Conservation (phyloP, 2,329 filamentous ascomycete genomes). For the Myriosclerotinia scirpicola region DNA sequence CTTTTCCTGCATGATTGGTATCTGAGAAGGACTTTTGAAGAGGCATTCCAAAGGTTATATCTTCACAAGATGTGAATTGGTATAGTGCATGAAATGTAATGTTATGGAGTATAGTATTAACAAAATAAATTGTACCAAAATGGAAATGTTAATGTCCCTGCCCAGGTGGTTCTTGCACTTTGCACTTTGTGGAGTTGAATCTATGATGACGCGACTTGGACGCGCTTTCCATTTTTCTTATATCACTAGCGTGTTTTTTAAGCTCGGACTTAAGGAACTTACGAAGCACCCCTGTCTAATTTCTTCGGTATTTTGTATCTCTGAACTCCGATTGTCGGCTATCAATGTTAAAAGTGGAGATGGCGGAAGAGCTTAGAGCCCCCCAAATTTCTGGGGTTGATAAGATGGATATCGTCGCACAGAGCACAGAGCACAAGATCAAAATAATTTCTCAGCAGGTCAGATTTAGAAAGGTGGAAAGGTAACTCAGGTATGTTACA, state of each 20-base stretch:
- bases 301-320: background rate
- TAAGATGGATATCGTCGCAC: slow-evolving; percentile 6
- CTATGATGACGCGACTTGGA: slow-evolving; percentile 3
- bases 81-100: slow-evolving; percentile 3
- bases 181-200: slow-evolving; percentile 13
- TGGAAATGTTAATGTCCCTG: background rate
- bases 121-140: slow-evolving; percentile 4
- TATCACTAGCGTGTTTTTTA: slow-evolving; percentile 11
- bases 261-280: background rate
- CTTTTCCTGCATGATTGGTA: slow-evolving; percentile 39
- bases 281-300: slow-evolving; percentile 8
- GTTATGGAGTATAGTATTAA: background rate
- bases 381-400: slow-evolving; percentile 7
- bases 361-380: slow-evolving; percentile 10
- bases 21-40: slow-evolving; percentile 43
- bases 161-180: slow-evolving; percentile 7
- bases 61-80: slow-evolving; percentile 9
- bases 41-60: slow-evolving; percentile 40
- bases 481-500: slow-evolving; percentile 7
- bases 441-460: slow-evolving; percentile 9
- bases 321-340: slow-evolving; percentile 16
- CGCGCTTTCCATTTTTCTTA: slow-evolving; percentile 2
- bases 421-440: slow-evolving; percentile 8
- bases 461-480: background rate
- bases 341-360: background rate